phyloP scores from a whole-genome alignment of 805 yeast genomes.

The Metschnikowia lunata region DNA sequence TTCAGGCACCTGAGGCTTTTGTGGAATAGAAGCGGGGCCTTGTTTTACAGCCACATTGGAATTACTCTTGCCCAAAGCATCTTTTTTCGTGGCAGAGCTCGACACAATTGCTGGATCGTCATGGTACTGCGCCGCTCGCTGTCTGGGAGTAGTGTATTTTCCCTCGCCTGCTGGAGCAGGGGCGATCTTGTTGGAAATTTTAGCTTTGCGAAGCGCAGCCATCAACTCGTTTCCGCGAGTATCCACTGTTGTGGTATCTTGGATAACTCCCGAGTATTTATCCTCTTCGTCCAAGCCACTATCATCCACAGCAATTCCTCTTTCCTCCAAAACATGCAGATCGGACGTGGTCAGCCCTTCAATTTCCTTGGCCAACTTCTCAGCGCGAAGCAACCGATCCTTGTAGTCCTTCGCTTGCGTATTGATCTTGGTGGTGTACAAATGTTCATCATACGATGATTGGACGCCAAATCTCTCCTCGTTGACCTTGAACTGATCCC shows the following conservation, averaged over 20 bases:
- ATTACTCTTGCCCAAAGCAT: not conserved
- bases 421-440: slow-evolving; percentile 77
- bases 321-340: slow-evolving; percentile 84
- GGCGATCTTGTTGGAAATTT: slow-evolving; percentile 15
- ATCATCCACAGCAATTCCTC: slow-evolving; percentile 75
- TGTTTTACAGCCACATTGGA: slow-evolving; percentile 11
- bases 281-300: slow-evolving; percentile 93
- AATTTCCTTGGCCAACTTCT: slow-evolving; percentile 76
- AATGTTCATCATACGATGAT: slow-evolving; percentile 77
- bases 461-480: slow-evolving; percentile 83
- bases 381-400: slow-evolving; percentile 65
- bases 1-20: slow-evolving; percentile 6
- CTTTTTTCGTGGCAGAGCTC: slow-evolving; percentile 38
- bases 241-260: slow-evolving; percentile 31
- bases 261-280: slow-evolving; percentile 76
- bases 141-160: slow-evolving; percentile 54
- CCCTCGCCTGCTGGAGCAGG: slow-evolving; percentile 23
- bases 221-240: slow-evolving; percentile 51
- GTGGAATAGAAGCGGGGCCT: slow-evolving; percentile 9
- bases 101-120: slow-evolving; percentile 67
- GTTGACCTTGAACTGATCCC: slow-evolving; percentile 97
- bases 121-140: slow-evolving; percentile 47
- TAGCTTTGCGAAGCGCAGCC: slow-evolving; percentile 41
- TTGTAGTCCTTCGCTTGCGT: slow-evolving; percentile 69
- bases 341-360: slow-evolving; percentile 63